These are phyloP conservation scores for Xylariales sp. DNA, from an alignment of 2,329 filamentous ascomycete species.

Conservation along the genomic window DNA sequence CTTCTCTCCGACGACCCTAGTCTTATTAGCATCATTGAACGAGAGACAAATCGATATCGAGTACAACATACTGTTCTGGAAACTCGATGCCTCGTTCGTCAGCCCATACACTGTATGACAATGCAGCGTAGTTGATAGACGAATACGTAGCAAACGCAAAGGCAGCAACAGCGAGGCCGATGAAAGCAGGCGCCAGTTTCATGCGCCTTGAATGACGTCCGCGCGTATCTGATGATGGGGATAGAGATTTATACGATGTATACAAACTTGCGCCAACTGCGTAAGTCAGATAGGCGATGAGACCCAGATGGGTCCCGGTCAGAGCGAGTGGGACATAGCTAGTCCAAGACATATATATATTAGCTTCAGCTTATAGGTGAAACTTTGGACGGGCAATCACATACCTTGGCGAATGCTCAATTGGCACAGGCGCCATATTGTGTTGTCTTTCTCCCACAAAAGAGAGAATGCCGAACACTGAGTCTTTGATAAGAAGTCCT, in stretches of 20 bases:
- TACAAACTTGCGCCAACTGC: conserved; percentile 28
- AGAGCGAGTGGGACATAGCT: conserved; percentile 29
- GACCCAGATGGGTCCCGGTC: conserved; percentile 22
- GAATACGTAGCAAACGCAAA: conserved; percentile 26
- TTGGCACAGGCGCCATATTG: conserved; percentile 25
- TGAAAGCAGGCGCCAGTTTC: conserved; percentile 29
- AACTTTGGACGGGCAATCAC: background rate
- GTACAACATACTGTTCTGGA: conserved; percentile 22
- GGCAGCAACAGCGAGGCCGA: conserved; percentile 25
- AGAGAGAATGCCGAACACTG: background rate
- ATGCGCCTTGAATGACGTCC: conserved; percentile 28
- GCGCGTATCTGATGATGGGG: conserved; percentile 32
- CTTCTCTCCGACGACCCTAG: conserved; percentile 19
- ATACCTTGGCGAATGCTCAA: conserved; percentile 23
- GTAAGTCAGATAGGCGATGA: conserved; percentile 28
- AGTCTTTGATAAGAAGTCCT: no score
- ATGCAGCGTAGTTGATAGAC: conserved; percentile 21
- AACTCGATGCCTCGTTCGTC: conserved; percentile 29
- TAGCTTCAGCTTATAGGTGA: background rate
- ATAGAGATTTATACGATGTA: conserved; percentile 28
- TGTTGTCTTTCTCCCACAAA: conserved; percentile 7
- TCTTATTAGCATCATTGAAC: no score
- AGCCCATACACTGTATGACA: conserved; percentile 36
- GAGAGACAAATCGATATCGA: no score
- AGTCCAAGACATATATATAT: conserved; percentile 1